Base-by-base conservation (phyloP, 2,329 filamentous ascomycete genomes). In the Fusarium buharicum region DNA sequence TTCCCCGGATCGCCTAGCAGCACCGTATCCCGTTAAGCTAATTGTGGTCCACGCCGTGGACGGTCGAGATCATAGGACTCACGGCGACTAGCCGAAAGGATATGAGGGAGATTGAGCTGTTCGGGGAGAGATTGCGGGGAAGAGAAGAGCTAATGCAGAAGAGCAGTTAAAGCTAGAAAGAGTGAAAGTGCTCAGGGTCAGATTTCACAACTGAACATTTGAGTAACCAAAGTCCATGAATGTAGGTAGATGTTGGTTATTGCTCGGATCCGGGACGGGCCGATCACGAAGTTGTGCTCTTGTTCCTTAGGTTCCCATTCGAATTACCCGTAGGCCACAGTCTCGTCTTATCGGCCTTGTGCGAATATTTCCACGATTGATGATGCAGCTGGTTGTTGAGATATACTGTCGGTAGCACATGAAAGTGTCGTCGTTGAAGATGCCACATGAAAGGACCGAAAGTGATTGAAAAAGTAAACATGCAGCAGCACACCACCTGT, bases 91-190 rank as follows among this genome's bases (percentile, higher is more conserved):
- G 47, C 39, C 27, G 44, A 41, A 49, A 44, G 33, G 40, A 33
- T 39, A 38, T 41, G 22, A 62, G 56, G 45, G 39, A 37, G 36
- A 36, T 38, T 45, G 55, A 45, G 27, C 54, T 46, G 24, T 33
- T 45, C 31, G 39, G 59, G 52, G 47, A 47, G 27, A 20, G 52
- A 65, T 44, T 46, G 62, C 37, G 62, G 62, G 62, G 61, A 65
- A 44, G 48, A 41, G 14, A 47, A 20, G 12, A 47, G 39, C 34
- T 33, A 22, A 39, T 18, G 30, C 24, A 27, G 18, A 54, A 36
- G 17, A 30, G n/a, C 22, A 33, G 37, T 50, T 31, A 27, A 50
- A 34, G 37, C 44, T 27, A 30, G 20, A 36, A 18, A 47, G 33
- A 27, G 12, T 17, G 36, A 31, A 31, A 14, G 20, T 28, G 14